Conservation (phyloP, 495 filamentous ascomycete species). For the Echria macrotheca region DNA sequence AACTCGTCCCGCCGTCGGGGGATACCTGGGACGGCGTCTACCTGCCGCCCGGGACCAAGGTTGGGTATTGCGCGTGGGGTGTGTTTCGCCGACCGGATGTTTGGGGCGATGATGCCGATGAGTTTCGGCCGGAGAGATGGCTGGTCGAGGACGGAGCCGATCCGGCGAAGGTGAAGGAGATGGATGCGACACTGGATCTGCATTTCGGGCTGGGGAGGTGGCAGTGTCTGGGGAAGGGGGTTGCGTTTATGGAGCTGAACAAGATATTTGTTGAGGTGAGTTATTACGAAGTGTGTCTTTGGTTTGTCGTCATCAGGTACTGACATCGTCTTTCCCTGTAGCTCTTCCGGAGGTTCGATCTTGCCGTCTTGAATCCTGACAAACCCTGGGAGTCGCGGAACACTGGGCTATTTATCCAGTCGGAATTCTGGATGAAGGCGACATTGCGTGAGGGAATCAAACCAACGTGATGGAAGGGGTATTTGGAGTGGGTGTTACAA, state of each 20-base stretch:
- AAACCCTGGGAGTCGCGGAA: too few species aligned
- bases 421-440: too few species aligned
- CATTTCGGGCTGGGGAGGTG: slow-evolving; percentile 30
- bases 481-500: too few species aligned
- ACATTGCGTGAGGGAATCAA: too few species aligned
- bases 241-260: slow-evolving; percentile 35
- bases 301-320: too few species aligned
- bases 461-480: too few species aligned
- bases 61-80: slow-evolving; percentile 32
- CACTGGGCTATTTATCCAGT: too few species aligned
- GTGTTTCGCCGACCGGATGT: slow-evolving; percentile 24
- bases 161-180: slow-evolving; percentile 22
- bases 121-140: slow-evolving; percentile 49
- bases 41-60: slow-evolving; percentile 42
- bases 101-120: slow-evolving; percentile 38
- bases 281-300: background rate
- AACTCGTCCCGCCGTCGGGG: background rate
- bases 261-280: slow-evolving; percentile 46
- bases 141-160: slow-evolving; percentile 32
- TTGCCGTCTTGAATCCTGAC: too few species aligned
- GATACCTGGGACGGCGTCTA: slow-evolving; percentile 21
- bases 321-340: too few species aligned
- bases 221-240: slow-evolving; percentile 28
- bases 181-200: slow-evolving; percentile 29
- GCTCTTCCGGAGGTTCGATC: too few species aligned